Percentiles rank a stretch among this genome's conserved stretches.
Evolutionary conservation across 192 early-diverging fungal genomes (phyloP).

Genomic region (Backusella morwellensis): DNA sequence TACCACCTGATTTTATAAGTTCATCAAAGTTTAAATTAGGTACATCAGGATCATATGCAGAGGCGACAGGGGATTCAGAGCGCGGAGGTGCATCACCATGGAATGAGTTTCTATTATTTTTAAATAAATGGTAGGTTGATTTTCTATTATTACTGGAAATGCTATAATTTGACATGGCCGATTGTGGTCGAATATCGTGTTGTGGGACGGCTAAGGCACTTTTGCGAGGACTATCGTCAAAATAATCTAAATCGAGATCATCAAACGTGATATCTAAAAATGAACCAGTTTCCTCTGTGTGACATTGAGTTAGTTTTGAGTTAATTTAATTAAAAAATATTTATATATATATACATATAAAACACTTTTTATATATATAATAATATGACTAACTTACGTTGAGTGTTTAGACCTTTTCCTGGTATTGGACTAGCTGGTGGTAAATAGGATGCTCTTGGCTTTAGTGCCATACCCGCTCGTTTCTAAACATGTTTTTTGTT

Average conservation of each 20-base stretch:
- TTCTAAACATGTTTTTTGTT: not conserved
- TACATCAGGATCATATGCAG: constrained; percentile 37
- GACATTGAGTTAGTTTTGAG: not conserved
- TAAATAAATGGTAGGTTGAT: constrained; percentile 24
- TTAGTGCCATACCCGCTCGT: constrained; percentile 8
- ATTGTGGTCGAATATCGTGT: constrained; percentile 4
- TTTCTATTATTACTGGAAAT: constrained; percentile 12
- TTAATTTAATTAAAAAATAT: constrained; percentile 6
- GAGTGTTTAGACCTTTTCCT: not conserved
- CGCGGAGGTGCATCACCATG: constrained; percentile 7
- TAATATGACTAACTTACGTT: constrained; percentile 4
- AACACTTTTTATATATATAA: not conserved
- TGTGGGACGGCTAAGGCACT: not conserved
- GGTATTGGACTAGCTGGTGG: constrained; percentile 10
- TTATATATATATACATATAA: not conserved
- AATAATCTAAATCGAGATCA: constrained; percentile 27
- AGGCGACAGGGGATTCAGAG: constrained; percentile 7
- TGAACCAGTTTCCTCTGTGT: constrained; percentile 17
- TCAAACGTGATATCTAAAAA: constrained; percentile 29
- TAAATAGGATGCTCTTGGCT: not conserved
- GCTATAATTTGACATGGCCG: constrained; percentile 21
- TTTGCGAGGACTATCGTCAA: constrained; percentile 8
- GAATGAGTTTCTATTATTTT: constrained; percentile 18
- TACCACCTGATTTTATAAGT: constrained; percentile 47
- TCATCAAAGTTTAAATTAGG: constrained; percentile 54